Evolutionary conservation across 257 asterid genomes (phyloP).

Genomic region (Penstemon newberryi): DNA sequence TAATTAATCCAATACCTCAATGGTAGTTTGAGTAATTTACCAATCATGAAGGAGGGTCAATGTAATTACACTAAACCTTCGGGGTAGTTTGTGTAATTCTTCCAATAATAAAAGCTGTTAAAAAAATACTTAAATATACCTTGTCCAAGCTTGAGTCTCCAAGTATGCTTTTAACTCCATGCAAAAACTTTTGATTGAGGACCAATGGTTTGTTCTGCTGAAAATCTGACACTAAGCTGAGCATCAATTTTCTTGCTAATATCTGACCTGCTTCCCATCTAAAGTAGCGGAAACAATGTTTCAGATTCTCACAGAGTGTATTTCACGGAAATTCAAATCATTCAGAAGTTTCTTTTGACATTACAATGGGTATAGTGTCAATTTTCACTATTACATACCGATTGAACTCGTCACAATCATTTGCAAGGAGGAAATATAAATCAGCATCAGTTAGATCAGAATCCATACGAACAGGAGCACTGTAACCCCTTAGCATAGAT

Average conservation of each 20-base stretch:
- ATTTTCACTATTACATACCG: constrained; percentile 46
- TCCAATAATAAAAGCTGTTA: not conserved
- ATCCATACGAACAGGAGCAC: constrained; percentile 78
- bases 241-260: constrained; percentile 79
- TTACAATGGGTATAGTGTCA: not conserved
- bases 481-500: constrained; percentile 73
- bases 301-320: not conserved
- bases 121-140: constrained; percentile 34
- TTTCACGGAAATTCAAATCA: not conserved
- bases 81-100: no score
- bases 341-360: not conserved
- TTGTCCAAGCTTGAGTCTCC: constrained; percentile 63
- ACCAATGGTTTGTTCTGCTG: constrained; percentile 64
- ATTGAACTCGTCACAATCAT: constrained; percentile 83
- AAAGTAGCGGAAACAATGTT: constrained; percentile 21
- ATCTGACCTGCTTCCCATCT: constrained; percentile 93
- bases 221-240: constrained; percentile 64
- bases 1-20: no score
- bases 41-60: no score
- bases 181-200: constrained; percentile 67
- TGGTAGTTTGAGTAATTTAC: no score
- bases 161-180: constrained; percentile 66
- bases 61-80: no score
- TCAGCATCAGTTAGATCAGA: constrained; percentile 74
- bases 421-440: constrained; percentile 73